Conservation (phyloP, 2,329 filamentous ascomycete genomes). For the Fusarium verticillioides region DNA sequence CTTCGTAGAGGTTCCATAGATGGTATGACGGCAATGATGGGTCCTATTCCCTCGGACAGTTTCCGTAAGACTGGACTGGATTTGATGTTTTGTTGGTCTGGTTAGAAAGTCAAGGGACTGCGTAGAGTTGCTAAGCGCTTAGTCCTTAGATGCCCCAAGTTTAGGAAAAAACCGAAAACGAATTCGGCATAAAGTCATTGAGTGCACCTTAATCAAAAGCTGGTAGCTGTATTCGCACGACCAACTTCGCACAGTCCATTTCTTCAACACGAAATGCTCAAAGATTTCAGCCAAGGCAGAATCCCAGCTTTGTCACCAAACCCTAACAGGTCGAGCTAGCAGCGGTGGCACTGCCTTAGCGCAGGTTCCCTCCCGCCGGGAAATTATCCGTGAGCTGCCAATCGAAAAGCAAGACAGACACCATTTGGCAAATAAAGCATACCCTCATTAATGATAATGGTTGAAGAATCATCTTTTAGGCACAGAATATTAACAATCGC, state of each 20-base stretch:
- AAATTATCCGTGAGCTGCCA: neutral
- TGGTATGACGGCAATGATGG: accelerated
- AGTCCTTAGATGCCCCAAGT: neutral
- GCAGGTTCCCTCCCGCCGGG: neutral
- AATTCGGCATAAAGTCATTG: no score
- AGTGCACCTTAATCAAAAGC: neutral
- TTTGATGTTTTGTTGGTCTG: neutral
- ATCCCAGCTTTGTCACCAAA: neutral
- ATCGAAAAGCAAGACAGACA: neutral
- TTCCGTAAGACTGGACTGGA: no score
- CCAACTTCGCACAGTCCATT: neutral
- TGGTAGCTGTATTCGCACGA: neutral
- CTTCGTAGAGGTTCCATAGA: accelerated
- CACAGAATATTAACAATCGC: accelerated
- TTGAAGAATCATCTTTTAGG: accelerated
- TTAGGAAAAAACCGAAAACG: neutral
- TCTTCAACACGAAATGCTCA: neutral
- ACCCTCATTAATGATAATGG: accelerated
- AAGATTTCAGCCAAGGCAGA: neutral
- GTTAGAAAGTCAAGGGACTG: neutral
- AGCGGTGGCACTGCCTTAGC: neutral
- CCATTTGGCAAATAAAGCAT: neutral
- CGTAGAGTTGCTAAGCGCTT: neutral
- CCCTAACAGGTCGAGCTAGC: no score
- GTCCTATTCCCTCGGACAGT: no score